These are phyloP conservation scores for Mortierella sp. DNA, from an alignment of 371 early-diverging fungal species.

Conservation along the genomic window DNA sequence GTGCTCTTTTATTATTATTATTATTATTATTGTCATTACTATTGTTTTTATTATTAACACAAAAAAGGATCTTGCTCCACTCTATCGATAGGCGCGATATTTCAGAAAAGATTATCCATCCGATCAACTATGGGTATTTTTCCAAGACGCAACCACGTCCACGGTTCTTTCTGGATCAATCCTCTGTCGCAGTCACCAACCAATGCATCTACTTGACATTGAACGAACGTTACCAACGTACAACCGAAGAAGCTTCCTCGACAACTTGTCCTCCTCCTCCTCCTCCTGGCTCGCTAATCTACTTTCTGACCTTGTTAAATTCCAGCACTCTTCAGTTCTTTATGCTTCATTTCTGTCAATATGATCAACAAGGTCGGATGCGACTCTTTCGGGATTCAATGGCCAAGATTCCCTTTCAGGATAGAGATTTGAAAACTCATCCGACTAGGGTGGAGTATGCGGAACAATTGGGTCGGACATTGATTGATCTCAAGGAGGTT, in stretches of 20 bases:
- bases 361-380: constrained; percentile 72
- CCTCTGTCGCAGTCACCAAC: constrained; percentile 57
- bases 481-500: constrained; percentile 40
- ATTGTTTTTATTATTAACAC: not conserved
- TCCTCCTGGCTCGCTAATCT: constrained; percentile 49
- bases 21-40: not conserved
- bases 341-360: constrained; percentile 61
- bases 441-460: constrained; percentile 29
- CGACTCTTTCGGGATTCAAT: constrained; percentile 69
- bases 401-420: constrained; percentile 72
- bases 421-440: constrained; percentile 44
- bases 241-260: constrained; percentile 6
- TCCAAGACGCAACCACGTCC: constrained; percentile 67
- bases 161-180: constrained; percentile 19
- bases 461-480: constrained; percentile 24
- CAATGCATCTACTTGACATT: constrained; percentile 72
- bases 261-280: constrained; percentile 10
- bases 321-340: constrained; percentile 67
- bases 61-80: not conserved
- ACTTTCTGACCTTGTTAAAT: constrained; percentile 66
- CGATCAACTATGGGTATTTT: constrained; percentile 76
- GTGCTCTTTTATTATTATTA: too few relatives aligned
- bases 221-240: constrained; percentile 20
- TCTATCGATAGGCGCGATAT: constrained; percentile 50
- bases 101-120: constrained; percentile 67